Conservation (phyloP, 2,329 filamentous ascomycete genomes). For the Apiospora koreana region DNA sequence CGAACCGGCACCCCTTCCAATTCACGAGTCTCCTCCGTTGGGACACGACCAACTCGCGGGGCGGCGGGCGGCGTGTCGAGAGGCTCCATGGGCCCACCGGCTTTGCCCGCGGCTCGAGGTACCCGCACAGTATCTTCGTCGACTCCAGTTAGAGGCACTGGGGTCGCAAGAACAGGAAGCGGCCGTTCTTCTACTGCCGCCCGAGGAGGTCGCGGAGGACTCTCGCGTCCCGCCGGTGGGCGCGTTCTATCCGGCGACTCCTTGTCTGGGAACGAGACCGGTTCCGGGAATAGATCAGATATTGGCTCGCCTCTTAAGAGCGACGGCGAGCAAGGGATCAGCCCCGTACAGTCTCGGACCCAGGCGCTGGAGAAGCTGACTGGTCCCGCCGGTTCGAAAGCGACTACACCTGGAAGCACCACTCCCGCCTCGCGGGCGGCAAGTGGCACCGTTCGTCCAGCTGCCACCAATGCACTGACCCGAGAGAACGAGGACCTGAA, state of each 20-base stretch:
- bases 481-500: slow-evolving; percentile 86
- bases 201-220: slow-evolving; percentile 28
- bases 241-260: slow-evolving; percentile 51
- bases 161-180: slow-evolving; percentile 38
- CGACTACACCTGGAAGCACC: slow-evolving; percentile 35
- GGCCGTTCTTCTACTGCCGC: slow-evolving; percentile 34
- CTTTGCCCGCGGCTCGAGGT: slow-evolving; percentile 45
- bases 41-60: slow-evolving; percentile 51
- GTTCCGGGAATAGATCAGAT: slow-evolving; percentile 37
- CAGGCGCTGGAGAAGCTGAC: slow-evolving; percentile 55
- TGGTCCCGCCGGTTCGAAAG: slow-evolving; percentile 19
- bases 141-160: slow-evolving; percentile 33
- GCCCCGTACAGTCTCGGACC: slow-evolving; percentile 52
- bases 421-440: slow-evolving; percentile 28
- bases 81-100: slow-evolving; percentile 69
- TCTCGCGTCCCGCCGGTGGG: slow-evolving; percentile 39
- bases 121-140: slow-evolving; percentile 49
- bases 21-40: slow-evolving; percentile 44
- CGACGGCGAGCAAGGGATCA: slow-evolving; percentile 52
- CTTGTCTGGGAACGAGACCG: slow-evolving; percentile 42
- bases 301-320: slow-evolving; percentile 51
- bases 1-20: slow-evolving; percentile 67
- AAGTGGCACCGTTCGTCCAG: slow-evolving; percentile 37
- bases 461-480: slow-evolving; percentile 48
- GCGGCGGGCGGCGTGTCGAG: slow-evolving; percentile 53